Evolutionary conservation across 2,329 filamentous ascomycete genomes (phyloP), one percentile per base, ranked within the genome.

Genomic region (Ophiocordyceps robertsii): DNA sequence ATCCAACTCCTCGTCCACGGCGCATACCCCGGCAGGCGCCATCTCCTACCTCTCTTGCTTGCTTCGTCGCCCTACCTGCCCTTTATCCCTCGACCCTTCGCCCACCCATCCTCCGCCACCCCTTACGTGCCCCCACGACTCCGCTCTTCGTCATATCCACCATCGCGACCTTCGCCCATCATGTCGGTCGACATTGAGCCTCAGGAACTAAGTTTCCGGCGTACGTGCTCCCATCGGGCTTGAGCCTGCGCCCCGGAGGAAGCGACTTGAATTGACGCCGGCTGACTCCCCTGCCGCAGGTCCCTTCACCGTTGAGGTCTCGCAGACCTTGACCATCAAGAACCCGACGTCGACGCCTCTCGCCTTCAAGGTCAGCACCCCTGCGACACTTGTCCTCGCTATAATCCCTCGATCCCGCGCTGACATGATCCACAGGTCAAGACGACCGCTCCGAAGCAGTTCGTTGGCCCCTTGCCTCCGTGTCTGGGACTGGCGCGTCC

Each of bases 381-480:
- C 14, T 16, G n/a, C 1, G n/a, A 8, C 16, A 17, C 7, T 7
- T 13, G 2, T 36, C 16, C 16, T 10, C 14, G 14, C 16, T 10
- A 7, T 17, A 8, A 6, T n/a, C n/a, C 33, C 14, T 14, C 16
- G 9, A 14, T 17, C 16, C 6, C 13, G n/a, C 12, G 41, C 48
- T 57, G 30, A 54, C 43, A 37, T 24, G 37, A n/a, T 33, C 41
- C 32, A 13, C 54, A 95, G 88, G 92, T 98, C 65, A 98, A 98
- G 80, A 98, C 92, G 39, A 98, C 92, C 49, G 92, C 92, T 40
- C 92, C 92, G 30, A 96, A 96, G 69, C 92, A 96, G 90, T 98
- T 84, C 59, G 83, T 65, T 48, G n/a, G 29, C 46, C 39, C 30
- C 38, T 29, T 27, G 21, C 24, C 30, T 40, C 30, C 10, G 17